A percentile compares a stretch with the other conserved stretches of the same genome.
Evolutionary conservation across 169 alveolate genomes (phyloP).

Genomic region (Theileria equi): DNA sequence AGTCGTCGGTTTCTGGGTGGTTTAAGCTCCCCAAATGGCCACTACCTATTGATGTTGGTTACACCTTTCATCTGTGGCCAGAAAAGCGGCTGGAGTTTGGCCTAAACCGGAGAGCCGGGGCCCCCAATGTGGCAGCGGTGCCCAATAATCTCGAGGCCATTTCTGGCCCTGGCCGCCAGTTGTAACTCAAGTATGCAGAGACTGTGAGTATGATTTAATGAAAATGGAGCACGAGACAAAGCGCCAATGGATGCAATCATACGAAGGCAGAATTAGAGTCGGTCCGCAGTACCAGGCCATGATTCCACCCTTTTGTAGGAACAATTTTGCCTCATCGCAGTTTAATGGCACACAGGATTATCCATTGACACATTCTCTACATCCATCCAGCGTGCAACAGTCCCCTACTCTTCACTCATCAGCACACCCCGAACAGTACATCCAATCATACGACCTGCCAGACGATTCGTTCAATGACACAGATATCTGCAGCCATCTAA

Average conservation of each 20-base stretch:
- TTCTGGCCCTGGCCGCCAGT: too few relatives aligned
- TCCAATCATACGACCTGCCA: not conserved
- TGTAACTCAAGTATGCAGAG: too few relatives aligned
- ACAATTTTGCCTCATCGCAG: constrained; percentile 4
- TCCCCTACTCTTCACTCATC: not conserved
- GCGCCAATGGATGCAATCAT: constrained; percentile 63
- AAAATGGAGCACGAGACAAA: constrained; percentile 26
- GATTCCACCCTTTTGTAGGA: constrained; percentile 63
- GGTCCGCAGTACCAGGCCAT: constrained; percentile 65
- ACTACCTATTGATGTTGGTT: too few relatives aligned
- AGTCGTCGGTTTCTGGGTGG: too few relatives aligned
- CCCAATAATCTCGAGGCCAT: too few relatives aligned
- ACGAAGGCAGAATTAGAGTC: constrained; percentile 56
- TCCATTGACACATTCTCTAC: not conserved
- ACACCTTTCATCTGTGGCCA: too few relatives aligned
- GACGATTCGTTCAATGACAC: constrained; percentile 8
- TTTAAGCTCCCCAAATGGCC: too few relatives aligned
- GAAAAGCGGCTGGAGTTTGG: too few relatives aligned
- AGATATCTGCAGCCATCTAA: constrained; percentile 5
- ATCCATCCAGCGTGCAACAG: not conserved
- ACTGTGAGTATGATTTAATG: too few relatives aligned
- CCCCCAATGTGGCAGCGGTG: too few relatives aligned
- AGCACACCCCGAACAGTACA: not conserved
- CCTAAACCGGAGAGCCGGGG: too few relatives aligned
- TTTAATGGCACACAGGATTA: constrained; percentile 4